Evolutionary conservation across 148 eudicot species (phyloP).

Genomic region (Silene conica): DNA sequence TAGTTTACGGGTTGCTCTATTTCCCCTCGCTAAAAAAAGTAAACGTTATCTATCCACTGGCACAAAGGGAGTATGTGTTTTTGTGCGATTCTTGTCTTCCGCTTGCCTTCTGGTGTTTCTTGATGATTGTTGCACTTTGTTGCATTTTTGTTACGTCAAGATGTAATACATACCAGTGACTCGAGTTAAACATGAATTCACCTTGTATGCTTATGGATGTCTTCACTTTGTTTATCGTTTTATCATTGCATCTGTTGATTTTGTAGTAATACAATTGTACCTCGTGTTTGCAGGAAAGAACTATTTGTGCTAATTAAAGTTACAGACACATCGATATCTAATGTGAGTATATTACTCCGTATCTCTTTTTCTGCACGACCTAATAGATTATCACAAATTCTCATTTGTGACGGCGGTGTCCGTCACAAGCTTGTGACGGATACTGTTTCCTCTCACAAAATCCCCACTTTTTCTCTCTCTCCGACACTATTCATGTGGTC

Average conservation of each 20-base stretch:
- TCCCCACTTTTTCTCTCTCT: no score
- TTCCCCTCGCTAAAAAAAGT: no score
- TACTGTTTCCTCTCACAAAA: no score
- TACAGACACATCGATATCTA: not conserved
- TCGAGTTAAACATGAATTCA: no score
- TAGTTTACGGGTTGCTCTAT: no score
- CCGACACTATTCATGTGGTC: no score
- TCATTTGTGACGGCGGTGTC: no score
- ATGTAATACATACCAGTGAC: no score
- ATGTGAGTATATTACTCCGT: slow-evolving; percentile 12
- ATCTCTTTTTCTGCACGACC: not conserved
- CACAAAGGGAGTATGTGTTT: not conserved
- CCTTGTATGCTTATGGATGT: not conserved
- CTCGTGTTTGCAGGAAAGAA: slow-evolving; percentile 2
- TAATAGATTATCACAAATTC: not conserved
- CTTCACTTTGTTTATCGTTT: not conserved
- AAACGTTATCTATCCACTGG: no score
- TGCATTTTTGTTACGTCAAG: no score
- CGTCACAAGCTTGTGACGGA: no score
- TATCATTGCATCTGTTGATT: not conserved
- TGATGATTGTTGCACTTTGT: not conserved
- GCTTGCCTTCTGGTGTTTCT: no score
- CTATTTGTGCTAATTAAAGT: slow-evolving; percentile 1
- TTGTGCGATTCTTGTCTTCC: not conserved
- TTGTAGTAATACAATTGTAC: not conserved